Percentiles rank a stretch among this genome's conserved stretches.
Evolutionary conservation across 306 rosid species (phyloP).

Genomic region (Parietaria judaica): DNA sequence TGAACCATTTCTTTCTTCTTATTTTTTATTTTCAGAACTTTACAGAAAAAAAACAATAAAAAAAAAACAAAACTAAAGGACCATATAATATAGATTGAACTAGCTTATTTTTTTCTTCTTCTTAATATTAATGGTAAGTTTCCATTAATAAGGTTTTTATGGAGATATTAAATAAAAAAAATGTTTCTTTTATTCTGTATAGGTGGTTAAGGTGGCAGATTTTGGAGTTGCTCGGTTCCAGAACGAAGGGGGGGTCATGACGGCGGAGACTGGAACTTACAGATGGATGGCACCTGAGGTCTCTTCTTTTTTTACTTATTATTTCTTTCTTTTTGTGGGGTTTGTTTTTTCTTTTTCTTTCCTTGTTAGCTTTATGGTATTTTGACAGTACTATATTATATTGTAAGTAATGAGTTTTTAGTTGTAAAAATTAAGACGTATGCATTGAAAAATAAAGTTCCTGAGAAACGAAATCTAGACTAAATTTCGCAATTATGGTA

Average conservation of each 20-base stretch:
- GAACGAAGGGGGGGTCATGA: constrained; percentile 89
- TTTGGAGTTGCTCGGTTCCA: constrained; percentile 98
- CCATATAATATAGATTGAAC: no score
- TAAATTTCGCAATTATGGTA: neutral
- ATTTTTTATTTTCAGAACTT: neutral
- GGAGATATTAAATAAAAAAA: no score
- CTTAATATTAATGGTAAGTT: neutral
- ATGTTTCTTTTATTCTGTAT: constrained; percentile 10
- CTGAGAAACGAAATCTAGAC: no score
- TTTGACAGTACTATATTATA: neutral
- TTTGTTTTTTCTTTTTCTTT: neutral
- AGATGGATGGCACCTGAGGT: constrained; percentile 99
- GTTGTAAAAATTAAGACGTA: no score
- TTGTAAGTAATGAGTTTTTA: no score
- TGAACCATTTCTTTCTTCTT: neutral
- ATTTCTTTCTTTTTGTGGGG: no score
- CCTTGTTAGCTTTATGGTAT: constrained; percentile 1
- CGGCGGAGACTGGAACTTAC: constrained; percentile 98
- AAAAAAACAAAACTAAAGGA: neutral
- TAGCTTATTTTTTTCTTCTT: neutral
- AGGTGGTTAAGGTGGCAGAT: constrained; percentile 99
- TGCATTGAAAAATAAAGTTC: no score
- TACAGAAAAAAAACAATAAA: neutral
- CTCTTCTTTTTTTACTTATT: constrained; percentile 14
- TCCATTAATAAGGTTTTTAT: no score